Base-by-base conservation (phyloP, 331 rosid species). In the Telfairia occidentalis region DNA sequence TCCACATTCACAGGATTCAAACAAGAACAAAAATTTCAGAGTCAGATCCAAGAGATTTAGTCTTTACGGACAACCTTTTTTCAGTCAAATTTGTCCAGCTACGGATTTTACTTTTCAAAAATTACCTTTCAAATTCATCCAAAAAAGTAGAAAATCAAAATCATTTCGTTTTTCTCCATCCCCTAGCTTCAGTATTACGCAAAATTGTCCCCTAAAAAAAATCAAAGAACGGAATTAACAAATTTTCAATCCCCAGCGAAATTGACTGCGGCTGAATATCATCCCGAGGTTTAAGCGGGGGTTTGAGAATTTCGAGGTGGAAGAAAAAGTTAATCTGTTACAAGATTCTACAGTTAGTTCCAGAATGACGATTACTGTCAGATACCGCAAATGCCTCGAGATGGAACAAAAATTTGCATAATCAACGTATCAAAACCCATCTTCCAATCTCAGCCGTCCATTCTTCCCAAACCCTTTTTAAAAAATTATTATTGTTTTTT, bases 391-490 rank as follows among this genome's bases (percentile, higher is more conserved):
- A 71, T n/a, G 61, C 76, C 76, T 71, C 76, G 45, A 71, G 45
- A 71, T 71, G 60, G n/a, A 48, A 49, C n/a, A n/a, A n/a, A n/a
- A 6, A 57, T 71, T 71, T 9, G 29, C 49, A 48, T 71, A 48
- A 71, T 71, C 60, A 21, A 8, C 12, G n/a, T n/a, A 71, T 71
- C 45, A 9, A 71, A 1, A 9, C 40, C 23, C 58, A 71, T 29
- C 60, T 49, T 71, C n/a, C 60, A 71, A 48, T 71, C 76, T 48
- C 76, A 48, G 60, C 76, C 76, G 29, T 71, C 76, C 38, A 49
- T 71, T 71, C 30, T 13, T 24, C 18, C 18, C 75, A 23, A 12
- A 9, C 11, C 38, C 55, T 21, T 28, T 70, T 70, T 49, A 5
- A n/a, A 37, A 4, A 13, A n/a, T 45, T 29, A 45, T 28, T 69